A percentile compares a stretch with the other conserved stretches of the same genome.
Conservation (phyloP, 805 yeast genomes). For the Henningerozyma blattae region DNA sequence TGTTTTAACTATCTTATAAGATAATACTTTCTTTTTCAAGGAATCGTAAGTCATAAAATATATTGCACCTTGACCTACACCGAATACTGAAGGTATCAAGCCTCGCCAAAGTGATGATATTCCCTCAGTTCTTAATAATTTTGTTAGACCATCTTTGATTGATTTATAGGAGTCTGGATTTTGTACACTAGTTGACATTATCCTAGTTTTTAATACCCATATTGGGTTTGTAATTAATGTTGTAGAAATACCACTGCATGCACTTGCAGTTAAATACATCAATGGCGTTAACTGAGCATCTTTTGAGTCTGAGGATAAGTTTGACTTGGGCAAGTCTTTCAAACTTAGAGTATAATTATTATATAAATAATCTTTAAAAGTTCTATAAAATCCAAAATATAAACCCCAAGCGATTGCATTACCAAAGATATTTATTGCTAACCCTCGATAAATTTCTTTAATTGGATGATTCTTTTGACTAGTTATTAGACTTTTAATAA, state of each 20-base stretch:
- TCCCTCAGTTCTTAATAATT: conserved; percentile 46
- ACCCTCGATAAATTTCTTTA: conserved; percentile 53
- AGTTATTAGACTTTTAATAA: conserved; percentile 15
- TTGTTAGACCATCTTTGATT: conserved; percentile 39
- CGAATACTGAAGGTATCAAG: conserved; percentile 58
- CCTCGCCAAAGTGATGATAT: conserved; percentile 59
- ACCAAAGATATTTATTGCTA: conserved; percentile 70
- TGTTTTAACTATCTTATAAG: not conserved
- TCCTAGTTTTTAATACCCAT: conserved; percentile 91
- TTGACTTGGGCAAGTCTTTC: too few relatives aligned
- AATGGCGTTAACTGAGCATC: conserved; percentile 24
- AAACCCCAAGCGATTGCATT: conserved; percentile 83
- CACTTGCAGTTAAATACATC: conserved; percentile 43
- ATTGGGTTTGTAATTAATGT: conserved; percentile 78
- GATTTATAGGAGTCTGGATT: conserved; percentile 34
- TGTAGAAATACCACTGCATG: conserved; percentile 64
- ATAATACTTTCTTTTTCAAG: conserved; percentile 33
- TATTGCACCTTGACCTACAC: conserved; percentile 80
- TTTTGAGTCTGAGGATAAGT: not conserved
- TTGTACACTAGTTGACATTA: conserved; percentile 38
- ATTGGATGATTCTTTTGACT: conserved; percentile 5
- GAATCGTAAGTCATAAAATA: conserved; percentile 83
- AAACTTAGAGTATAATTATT: conserved; percentile 4
- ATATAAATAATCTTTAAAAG: conserved; percentile 34
- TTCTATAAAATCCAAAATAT: conserved; percentile 69